Percentiles rank a stretch among this genome's conserved stretches.
phyloP scores from a whole-genome alignment of 1,139 yeast species.

The Entelexis sorbosivorans region DNA sequence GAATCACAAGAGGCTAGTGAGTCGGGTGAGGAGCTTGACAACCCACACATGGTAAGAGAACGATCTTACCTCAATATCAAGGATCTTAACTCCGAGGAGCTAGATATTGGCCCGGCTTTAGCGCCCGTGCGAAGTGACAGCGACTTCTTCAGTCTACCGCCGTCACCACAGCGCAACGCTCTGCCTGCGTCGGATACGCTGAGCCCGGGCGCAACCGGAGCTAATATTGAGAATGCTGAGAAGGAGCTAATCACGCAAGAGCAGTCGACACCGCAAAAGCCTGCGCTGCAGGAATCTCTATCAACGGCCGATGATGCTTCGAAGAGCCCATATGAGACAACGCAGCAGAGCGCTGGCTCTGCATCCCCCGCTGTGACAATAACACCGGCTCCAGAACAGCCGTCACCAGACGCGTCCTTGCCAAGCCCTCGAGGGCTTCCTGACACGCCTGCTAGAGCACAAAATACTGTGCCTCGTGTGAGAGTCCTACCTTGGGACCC shows the following conservation, averaged over 20 bases:
- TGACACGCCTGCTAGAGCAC: background rate
- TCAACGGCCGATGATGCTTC: too few relatives aligned
- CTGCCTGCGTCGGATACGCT: too few relatives aligned
- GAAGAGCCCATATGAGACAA: too few relatives aligned
- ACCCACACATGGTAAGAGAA: background rate
- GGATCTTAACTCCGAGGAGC: background rate
- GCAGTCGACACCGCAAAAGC: background rate
- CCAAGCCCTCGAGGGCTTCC: background rate
- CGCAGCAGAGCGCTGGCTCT: too few relatives aligned
- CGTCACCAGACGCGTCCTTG: background rate
- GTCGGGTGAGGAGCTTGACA: background rate
- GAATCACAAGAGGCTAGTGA: background rate
- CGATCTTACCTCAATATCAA: background rate
- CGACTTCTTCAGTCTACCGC: background rate
- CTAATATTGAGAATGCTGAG: background rate
- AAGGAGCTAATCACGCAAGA: background rate
- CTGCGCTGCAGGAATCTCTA: background rate
- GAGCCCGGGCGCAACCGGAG: too few relatives aligned
- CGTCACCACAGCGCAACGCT: background rate
- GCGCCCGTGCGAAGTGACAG: background rate
- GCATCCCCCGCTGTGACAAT: too few relatives aligned
- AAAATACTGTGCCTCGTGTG: background rate
- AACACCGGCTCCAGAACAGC: background rate
- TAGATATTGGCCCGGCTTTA: background rate
- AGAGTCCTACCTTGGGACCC: slow-evolving; percentile 16